These are phyloP conservation scores for Fusarium sublunatum DNA, from an alignment of 2,329 filamentous ascomycete species.

Conservation along the genomic window DNA sequence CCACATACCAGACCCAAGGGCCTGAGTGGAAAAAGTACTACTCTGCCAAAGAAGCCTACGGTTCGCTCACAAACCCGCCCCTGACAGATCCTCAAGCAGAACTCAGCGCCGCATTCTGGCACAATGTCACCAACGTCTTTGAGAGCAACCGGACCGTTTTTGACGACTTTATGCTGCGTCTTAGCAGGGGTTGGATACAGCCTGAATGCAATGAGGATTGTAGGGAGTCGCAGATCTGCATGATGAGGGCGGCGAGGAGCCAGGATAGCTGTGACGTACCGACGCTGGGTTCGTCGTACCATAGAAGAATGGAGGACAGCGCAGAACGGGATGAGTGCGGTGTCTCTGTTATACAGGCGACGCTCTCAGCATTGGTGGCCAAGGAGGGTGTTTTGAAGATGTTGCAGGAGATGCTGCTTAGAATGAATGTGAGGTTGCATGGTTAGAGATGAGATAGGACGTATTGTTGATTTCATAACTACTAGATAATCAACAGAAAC, in stretches of 20 bases:
- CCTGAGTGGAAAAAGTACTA: slow-evolving; percentile 68
- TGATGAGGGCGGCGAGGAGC: slow-evolving; percentile 62
- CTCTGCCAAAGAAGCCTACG: slow-evolving; percentile 66
- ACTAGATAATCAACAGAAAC: background rate
- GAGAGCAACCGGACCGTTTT: slow-evolving; percentile 58
- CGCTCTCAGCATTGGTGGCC: slow-evolving; percentile 43
- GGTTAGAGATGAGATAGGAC: background rate
- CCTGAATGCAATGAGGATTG: slow-evolving; percentile 58
- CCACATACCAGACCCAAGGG: slow-evolving; percentile 56
- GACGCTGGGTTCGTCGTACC: slow-evolving; percentile 51
- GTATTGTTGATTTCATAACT: background rate
- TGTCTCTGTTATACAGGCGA: slow-evolving; percentile 44
- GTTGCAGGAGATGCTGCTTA: slow-evolving; percentile 34
- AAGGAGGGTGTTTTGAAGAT: slow-evolving; percentile 43
- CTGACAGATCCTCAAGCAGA: slow-evolving; percentile 53
- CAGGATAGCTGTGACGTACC: slow-evolving; percentile 63
- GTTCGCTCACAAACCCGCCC: slow-evolving; percentile 57
- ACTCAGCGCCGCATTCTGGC: slow-evolving; percentile 69
- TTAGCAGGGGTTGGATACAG: slow-evolving; percentile 59
- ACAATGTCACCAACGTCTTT: slow-evolving; percentile 64
- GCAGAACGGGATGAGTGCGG: slow-evolving; percentile 48
- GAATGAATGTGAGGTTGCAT: slow-evolving; percentile 15
- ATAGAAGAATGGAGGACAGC: slow-evolving; percentile 42
- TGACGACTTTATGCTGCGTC: slow-evolving; percentile 59
- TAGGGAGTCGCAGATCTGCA: slow-evolving; percentile 60